Percentiles rank a stretch among this genome's conserved stretches.
These are phyloP conservation scores for Geranomyces variabilis DNA, from an alignment of 192 early-diverging fungal genomes.

Conservation along the genomic window DNA sequence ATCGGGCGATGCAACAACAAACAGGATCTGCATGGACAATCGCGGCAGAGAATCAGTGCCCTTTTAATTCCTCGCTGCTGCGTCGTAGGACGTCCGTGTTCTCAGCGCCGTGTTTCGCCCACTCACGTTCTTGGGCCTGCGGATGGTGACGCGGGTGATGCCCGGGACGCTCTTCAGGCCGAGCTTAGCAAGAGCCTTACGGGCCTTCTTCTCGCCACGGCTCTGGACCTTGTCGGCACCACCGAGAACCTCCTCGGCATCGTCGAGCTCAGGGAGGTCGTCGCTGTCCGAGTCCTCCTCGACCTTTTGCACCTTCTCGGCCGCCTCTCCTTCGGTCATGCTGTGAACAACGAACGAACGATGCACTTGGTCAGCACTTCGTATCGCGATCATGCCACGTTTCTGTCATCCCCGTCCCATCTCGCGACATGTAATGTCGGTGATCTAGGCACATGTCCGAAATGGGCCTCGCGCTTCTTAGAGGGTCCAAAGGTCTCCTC, in stretches of 20 bases:
- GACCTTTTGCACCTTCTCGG: constrained; percentile 35
- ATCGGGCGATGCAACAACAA: constrained; percentile 87
- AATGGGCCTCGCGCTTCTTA: neutral
- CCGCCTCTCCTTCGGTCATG: constrained; percentile 22
- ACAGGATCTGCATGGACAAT: constrained; percentile 60
- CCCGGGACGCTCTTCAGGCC: constrained; percentile 86
- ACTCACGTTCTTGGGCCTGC: constrained; percentile 76
- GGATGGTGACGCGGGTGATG: constrained; percentile 87
- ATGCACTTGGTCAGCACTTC: neutral
- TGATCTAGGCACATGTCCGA: neutral
- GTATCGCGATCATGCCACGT: neutral
- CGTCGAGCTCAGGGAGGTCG: constrained; percentile 31
- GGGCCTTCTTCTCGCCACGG: constrained; percentile 93
- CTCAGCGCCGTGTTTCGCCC: too few species aligned
- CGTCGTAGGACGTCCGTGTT: too few species aligned
- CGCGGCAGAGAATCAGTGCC: too few species aligned
- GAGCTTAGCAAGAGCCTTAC: constrained; percentile 92
- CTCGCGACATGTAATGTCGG: too few species aligned
- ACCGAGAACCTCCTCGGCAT: constrained; percentile 13
- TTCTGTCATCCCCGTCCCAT: too few species aligned
- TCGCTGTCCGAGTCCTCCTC: constrained; percentile 33
- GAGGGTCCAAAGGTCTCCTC: neutral
- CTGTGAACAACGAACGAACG: neutral
- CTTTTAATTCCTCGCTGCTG: too few species aligned
- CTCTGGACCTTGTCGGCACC: constrained; percentile 55